Percentiles rank a stretch among this genome's conserved stretches.
Evolutionary conservation across 805 yeast species (phyloP).

Genomic region (Isabelozyma heimii): DNA sequence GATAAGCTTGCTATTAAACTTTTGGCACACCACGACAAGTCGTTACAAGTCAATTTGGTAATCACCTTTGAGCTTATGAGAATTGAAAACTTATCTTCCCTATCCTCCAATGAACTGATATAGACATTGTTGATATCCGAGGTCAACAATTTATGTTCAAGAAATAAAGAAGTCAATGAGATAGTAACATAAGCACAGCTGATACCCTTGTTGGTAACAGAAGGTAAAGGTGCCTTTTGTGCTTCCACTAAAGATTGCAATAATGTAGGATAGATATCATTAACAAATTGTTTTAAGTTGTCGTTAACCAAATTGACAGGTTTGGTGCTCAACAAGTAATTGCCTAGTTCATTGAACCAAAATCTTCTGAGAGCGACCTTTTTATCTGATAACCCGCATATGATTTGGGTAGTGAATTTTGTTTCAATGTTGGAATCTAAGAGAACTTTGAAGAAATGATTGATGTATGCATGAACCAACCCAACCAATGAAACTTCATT

Average conservation of each 20-base stretch:
- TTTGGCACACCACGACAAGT: conserved; percentile 51
- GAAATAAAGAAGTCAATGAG: conserved; percentile 11
- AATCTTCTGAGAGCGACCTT: conserved; percentile 59
- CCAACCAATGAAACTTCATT: conserved; percentile 62
- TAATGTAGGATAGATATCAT: conserved; percentile 19
- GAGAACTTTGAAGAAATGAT: conserved; percentile 36
- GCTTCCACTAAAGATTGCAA: conserved; percentile 40
- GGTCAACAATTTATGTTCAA: conserved; percentile 2
- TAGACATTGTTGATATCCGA: conserved; percentile 24
- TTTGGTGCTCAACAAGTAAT: conserved; percentile 13
- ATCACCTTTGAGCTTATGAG: conserved; percentile 46
- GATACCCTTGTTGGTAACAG: conserved; percentile 50
- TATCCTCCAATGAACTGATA: conserved; percentile 28
- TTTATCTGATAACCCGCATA: conserved; percentile 64
- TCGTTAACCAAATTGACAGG: conserved; percentile 3
- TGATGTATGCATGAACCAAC: conserved; percentile 49
- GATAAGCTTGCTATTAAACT: conserved; percentile 38
- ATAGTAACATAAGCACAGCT: conserved; percentile 53
- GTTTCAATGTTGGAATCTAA: conserved; percentile 12
- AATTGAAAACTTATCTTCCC: conserved; percentile 46
- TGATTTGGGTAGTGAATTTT: conserved; percentile 30
- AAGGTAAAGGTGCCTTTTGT: conserved; percentile 49
- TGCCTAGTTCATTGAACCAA: conserved; percentile 62
- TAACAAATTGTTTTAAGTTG: conserved; percentile 9
- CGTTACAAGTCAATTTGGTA: conserved; percentile 47